phyloP scores from a whole-genome alignment of 2,329 filamentous ascomycete genomes.

The Botrytis elliptica region DNA sequence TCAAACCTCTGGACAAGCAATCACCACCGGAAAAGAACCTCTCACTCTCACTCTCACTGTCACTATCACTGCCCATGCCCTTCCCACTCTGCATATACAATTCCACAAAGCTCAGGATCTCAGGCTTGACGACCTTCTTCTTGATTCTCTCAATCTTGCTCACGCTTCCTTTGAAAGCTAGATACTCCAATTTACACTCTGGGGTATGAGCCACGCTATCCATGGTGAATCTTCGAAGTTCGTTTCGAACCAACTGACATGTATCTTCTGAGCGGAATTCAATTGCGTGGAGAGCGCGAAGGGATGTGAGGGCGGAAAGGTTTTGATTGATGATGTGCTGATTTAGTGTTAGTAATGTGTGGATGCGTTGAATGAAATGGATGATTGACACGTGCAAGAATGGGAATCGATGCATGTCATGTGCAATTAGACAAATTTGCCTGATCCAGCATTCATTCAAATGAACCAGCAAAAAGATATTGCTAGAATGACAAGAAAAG shows the following conservation, averaged over 20 bases:
- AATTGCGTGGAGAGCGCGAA: conserved; percentile 56
- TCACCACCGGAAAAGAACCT: conserved; percentile 17
- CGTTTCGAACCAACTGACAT: conserved; percentile 52
- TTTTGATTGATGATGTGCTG: conserved; percentile 59
- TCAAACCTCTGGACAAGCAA: background rate
- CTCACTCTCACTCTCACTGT: conserved; percentile 36
- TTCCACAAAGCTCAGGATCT: conserved; percentile 5
- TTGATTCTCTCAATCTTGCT: conserved; percentile 33
- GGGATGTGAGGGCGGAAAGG: conserved; percentile 47
- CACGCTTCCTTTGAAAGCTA: conserved; percentile 54
- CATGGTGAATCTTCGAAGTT: conserved; percentile 57
- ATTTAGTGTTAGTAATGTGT: background rate
- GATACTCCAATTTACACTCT: conserved; percentile 56
- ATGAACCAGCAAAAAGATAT: background rate
- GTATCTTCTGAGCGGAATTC: conserved; percentile 55
- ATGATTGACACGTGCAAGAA: background rate
- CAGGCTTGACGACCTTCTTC: conserved; percentile 26
- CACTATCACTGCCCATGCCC: background rate
- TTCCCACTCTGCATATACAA: background rate
- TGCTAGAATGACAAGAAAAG: background rate
- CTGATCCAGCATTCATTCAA: background rate
- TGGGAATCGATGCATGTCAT: background rate
- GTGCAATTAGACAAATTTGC: background rate
- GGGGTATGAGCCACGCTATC: conserved; percentile 58
- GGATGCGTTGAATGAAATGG: background rate